These are phyloP conservation scores for Persicaria maculosa DNA, from an alignment of 148 eudicot species.

Conservation along the genomic window DNA sequence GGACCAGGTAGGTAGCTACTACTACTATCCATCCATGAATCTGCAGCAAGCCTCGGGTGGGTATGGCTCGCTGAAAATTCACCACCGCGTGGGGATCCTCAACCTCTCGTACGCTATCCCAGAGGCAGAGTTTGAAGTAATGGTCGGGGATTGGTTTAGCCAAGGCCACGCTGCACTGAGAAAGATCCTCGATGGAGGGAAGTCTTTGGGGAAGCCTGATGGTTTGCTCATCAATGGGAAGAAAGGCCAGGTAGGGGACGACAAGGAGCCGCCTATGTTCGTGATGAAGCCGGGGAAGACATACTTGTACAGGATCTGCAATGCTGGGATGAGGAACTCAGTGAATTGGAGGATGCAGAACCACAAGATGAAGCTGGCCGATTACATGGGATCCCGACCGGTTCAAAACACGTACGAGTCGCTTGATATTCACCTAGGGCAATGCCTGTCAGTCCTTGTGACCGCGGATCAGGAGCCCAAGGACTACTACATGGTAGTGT, in stretches of 20 bases:
- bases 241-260: constrained; percentile 29
- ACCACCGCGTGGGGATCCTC: constrained; percentile 49
- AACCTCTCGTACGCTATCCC: constrained; percentile 43
- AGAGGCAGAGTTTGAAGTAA: constrained; percentile 47
- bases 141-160: constrained; percentile 61
- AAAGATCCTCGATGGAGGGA: constrained; percentile 37
- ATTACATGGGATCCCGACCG: constrained; percentile 61
- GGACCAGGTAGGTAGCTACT: constrained; percentile 59
- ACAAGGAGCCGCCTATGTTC: constrained; percentile 22
- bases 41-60: constrained; percentile 50
- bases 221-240: constrained; percentile 60
- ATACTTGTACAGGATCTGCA: constrained; percentile 62
- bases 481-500: constrained; percentile 62
- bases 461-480: constrained; percentile 47
- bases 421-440: constrained; percentile 63
- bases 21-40: constrained; percentile 42
- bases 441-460: constrained; percentile 51
- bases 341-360: constrained; percentile 51
- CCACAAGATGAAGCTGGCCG: constrained; percentile 51
- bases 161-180: constrained; percentile 35
- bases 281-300: constrained; percentile 47
- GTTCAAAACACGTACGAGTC: constrained; percentile 50
- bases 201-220: constrained; percentile 42
- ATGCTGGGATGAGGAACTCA: constrained; percentile 53
- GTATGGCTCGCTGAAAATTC: constrained; percentile 35